phyloP scores from a whole-genome alignment of 306 rosid species.

The Vicia sativa region DNA sequence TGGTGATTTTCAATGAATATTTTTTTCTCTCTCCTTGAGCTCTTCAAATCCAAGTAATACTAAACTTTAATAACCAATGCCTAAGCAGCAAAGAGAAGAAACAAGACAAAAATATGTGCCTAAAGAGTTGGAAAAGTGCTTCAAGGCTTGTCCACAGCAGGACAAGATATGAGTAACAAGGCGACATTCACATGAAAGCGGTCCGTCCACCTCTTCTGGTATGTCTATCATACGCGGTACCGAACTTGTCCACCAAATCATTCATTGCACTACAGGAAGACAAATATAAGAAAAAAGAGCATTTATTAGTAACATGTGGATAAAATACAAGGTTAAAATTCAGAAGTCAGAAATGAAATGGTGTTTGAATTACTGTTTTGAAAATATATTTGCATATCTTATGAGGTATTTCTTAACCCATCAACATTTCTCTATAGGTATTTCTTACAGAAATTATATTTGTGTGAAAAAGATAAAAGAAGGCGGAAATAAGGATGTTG shows the following conservation, averaged over 20 bases:
- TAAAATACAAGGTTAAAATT: slow-evolving; percentile 27
- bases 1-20: slow-evolving; percentile 14
- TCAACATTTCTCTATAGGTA: not conserved
- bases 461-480: slow-evolving; percentile 6
- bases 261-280: slow-evolving; percentile 50
- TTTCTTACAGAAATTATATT: not conserved
- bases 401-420: slow-evolving; percentile 15
- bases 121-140: slow-evolving; percentile 27
- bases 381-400: slow-evolving; percentile 5
- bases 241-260: slow-evolving; percentile 79
- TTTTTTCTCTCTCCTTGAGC: slow-evolving; percentile 1
- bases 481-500: not conserved
- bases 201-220: slow-evolving; percentile 93
- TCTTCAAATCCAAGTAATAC: slow-evolving; percentile 37
- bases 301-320: slow-evolving; percentile 18
- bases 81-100: slow-evolving; percentile 27
- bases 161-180: slow-evolving; percentile 33
- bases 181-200: slow-evolving; percentile 66
- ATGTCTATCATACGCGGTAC: slow-evolving; percentile 91
- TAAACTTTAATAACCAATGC: slow-evolving; percentile 36
- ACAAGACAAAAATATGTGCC: slow-evolving; percentile 15
- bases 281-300: not conserved
- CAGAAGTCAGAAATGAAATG: slow-evolving; percentile 11
- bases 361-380: not conserved
- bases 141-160: slow-evolving; percentile 22